These are phyloP conservation scores for Prototheca stagnorum DNA, from an alignment of 163 green algal species.

Conservation along the genomic window DNA sequence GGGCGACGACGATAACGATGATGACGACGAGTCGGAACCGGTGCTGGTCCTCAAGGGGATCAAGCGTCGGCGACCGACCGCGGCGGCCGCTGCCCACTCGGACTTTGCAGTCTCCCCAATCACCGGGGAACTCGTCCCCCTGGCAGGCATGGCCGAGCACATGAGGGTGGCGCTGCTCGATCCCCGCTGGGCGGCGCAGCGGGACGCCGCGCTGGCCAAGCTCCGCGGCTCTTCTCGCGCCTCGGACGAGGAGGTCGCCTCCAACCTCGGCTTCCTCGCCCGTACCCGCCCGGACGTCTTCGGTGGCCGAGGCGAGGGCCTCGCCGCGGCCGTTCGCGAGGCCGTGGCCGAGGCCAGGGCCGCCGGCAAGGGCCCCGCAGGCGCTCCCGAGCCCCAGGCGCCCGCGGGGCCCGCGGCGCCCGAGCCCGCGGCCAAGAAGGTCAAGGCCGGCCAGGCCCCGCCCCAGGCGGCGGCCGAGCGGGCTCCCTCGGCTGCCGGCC, in stretches of 20 bases:
- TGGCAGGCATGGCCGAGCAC: constrained; percentile 91
- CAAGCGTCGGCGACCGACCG: constrained; percentile 9
- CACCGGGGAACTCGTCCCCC: constrained; percentile 83
- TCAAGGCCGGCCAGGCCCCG: no score
- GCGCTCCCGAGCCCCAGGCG: no score
- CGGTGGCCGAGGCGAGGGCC: constrained; percentile 7
- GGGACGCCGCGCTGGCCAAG: constrained; percentile 85
- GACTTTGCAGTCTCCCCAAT: constrained; percentile 92
- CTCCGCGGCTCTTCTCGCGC: constrained; percentile 58
- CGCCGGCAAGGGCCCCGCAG: no score
- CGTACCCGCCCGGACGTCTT: constrained; percentile 73
- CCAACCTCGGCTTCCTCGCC: constrained; percentile 78
- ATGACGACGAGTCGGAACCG: constrained; percentile 13
- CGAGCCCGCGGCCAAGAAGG: no score
- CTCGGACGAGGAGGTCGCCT: constrained; percentile 80
- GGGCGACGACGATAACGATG: neutral
- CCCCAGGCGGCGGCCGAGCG: no score
- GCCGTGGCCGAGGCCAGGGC: no score
- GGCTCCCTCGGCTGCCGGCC: no score
- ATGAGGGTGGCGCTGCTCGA: constrained; percentile 85
- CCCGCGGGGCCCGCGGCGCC: no score
- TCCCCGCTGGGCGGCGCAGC: constrained; percentile 81
- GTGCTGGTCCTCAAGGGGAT: constrained; percentile 65
- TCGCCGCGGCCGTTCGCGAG: neutral
- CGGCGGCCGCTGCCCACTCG: constrained; percentile 19